These are phyloP conservation scores for Galerina marginata DNA, from an alignment of 768 basidiomycete species.

Conservation along the genomic window DNA sequence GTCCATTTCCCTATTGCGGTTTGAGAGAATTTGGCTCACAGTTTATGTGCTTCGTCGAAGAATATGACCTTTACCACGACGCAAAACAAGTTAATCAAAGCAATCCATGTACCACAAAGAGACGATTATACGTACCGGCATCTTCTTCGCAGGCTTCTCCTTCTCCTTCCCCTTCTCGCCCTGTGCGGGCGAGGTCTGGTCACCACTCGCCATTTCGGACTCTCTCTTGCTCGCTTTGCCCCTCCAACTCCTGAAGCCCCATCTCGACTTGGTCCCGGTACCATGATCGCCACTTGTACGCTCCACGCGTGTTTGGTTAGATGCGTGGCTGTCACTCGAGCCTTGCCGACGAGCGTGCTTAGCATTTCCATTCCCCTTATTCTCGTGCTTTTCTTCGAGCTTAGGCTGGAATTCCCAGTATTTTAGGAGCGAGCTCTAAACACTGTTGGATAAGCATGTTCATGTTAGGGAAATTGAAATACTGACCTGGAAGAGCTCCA, in stretches of 20 bases:
- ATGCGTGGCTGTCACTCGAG: slow-evolving; percentile 37
- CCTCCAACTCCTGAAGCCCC: slow-evolving; percentile 38
- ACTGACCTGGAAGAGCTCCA: slow-evolving; percentile 82
- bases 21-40: slow-evolving; percentile 48
- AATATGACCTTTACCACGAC: slow-evolving; percentile 57
- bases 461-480: background rate
- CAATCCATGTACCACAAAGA: background rate
- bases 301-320: slow-evolving; percentile 49
- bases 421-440: slow-evolving; percentile 68
- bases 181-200: slow-evolving; percentile 3
- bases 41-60: slow-evolving; percentile 85
- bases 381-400: slow-evolving; percentile 37
- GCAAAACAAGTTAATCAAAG: slow-evolving; percentile 7
- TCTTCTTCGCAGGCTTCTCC: slow-evolving; percentile 58
- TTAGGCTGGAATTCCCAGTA: slow-evolving; percentile 70
- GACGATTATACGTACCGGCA: slow-evolving; percentile 53
- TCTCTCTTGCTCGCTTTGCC: slow-evolving; percentile 25
- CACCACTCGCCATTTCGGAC: slow-evolving; percentile 8
- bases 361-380: slow-evolving; percentile 23
- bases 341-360: slow-evolving; percentile 32
- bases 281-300: slow-evolving; percentile 20
- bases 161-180: slow-evolving; percentile 31
- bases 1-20: background rate
- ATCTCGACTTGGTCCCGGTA: slow-evolving; percentile 30
- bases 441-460: background rate